Percentiles rank a stretch among this genome's conserved stretches.
These are phyloP conservation scores for Paraleonurus japonicus DNA, from an alignment of 257 asterid species.

Conservation along the genomic window DNA sequence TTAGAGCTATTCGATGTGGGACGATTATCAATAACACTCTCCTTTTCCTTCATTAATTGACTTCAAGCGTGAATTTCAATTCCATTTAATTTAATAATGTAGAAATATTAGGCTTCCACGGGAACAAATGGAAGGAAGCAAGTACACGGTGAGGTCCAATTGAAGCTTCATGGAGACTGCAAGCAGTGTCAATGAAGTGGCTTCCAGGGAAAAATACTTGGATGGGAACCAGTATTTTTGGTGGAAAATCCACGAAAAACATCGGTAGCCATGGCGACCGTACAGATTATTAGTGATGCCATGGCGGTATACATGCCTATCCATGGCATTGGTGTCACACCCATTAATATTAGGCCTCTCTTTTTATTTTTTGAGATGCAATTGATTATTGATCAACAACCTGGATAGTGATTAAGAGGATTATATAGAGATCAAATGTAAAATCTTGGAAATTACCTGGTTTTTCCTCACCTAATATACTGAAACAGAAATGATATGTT, in stretches of 20 bases:
- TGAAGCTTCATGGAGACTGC: constrained; percentile 33
- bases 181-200: constrained; percentile 24
- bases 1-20: too few species aligned
- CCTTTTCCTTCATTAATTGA: too few species aligned
- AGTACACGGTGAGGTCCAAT: constrained; percentile 16
- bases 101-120: too few species aligned
- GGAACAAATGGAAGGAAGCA: too few species aligned
- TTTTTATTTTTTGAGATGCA: neutral
- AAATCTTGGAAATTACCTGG: neutral
- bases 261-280: constrained; percentile 22
- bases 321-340: neutral
- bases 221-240: constrained; percentile 36
- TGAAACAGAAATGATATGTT: neutral
- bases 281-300: constrained; percentile 9
- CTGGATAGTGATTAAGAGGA: neutral
- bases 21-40: too few species aligned
- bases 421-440: neutral
- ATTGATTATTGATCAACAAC: neutral
- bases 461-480: too few species aligned
- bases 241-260: constrained; percentile 14
- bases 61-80: too few species aligned
- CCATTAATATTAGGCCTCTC: too few species aligned
- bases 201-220: constrained; percentile 25
- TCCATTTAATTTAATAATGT: too few species aligned
- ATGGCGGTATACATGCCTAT: constrained; percentile 12